Conservation (phyloP, 495 filamentous ascomycete genomes). For the Antarctomyces pellizariae region DNA sequence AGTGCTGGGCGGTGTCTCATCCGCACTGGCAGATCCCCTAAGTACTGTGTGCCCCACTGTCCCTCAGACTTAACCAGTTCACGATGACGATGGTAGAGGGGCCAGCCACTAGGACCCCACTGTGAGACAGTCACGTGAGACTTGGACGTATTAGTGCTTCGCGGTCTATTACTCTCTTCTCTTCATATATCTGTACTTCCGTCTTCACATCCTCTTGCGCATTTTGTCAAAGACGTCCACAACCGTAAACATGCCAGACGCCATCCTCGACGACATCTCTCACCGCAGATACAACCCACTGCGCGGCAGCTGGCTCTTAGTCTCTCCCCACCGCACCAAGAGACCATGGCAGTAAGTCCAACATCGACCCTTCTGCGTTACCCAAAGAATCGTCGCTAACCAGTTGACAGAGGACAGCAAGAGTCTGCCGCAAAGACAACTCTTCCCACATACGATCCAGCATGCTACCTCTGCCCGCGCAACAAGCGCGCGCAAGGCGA, state of each 20-base stretch:
- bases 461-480: constrained; percentile 90
- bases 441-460: constrained; percentile 58
- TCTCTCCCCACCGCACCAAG: constrained; percentile 90
- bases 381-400: constrained; percentile 1
- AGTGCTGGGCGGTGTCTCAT: no score
- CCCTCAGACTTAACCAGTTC: no score
- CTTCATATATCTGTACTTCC: no score
- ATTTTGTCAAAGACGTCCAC: no score
- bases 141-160: no score
- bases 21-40: no score
- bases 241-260: constrained; percentile 21
- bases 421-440: constrained; percentile 57
- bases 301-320: constrained; percentile 70
- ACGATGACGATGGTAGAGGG: no score
- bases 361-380: not conserved
- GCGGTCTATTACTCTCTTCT: no score
- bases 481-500: constrained; percentile 86
- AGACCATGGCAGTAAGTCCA: constrained; percentile 85
- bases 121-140: no score
- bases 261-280: constrained; percentile 87
- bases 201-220: no score
- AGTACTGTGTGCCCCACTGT: no score
- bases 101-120: no score
- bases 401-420: constrained; percentile 50
- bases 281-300: constrained; percentile 88